These are phyloP conservation scores for Zychaea mexicana DNA, from an alignment of 371 early-diverging fungal species.

Conservation along the genomic window DNA sequence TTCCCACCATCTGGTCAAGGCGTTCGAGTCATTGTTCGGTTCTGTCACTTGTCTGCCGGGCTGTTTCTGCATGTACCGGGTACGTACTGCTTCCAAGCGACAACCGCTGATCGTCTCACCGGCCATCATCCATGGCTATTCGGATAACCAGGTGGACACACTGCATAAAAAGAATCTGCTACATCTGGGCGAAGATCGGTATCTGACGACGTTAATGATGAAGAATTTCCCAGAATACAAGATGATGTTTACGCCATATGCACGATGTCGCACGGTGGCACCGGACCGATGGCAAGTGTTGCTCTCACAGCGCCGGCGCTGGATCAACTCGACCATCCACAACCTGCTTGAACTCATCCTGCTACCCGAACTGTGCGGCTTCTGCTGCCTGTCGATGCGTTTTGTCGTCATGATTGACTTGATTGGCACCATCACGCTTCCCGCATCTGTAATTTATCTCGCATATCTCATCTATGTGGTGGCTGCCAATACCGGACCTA, in stretches of 20 bases:
- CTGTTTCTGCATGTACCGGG: constrained; percentile 95
- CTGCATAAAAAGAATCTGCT: constrained; percentile 98
- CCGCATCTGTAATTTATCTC: constrained; percentile 83
- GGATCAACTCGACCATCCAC: constrained; percentile 99
- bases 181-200: constrained; percentile 97
- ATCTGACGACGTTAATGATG: constrained; percentile 97
- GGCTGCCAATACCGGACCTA: constrained; percentile 55
- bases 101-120: constrained; percentile 69
- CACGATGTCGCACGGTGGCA: constrained; percentile 93
- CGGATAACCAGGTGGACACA: constrained; percentile 93
- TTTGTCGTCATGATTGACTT: constrained; percentile 96
- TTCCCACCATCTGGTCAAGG: constrained; percentile 91
- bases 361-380: constrained; percentile 94
- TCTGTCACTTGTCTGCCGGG: constrained; percentile 96
- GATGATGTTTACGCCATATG: constrained; percentile 94
- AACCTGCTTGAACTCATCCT: constrained; percentile 94
- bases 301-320: constrained; percentile 94
- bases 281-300: constrained; percentile 91
- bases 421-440: constrained; percentile 95
- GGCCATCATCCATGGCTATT: constrained; percentile 86
- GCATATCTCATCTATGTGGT: constrained; percentile 51
- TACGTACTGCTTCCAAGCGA: constrained; percentile 77
- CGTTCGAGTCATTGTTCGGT: constrained; percentile 94
- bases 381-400: constrained; percentile 98
- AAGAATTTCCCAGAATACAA: constrained; percentile 93